Percentiles rank a stretch among this genome's conserved stretches.
Conservation (phyloP, 176 grass and related monocot species). For the Juncus inflexus region DNA sequence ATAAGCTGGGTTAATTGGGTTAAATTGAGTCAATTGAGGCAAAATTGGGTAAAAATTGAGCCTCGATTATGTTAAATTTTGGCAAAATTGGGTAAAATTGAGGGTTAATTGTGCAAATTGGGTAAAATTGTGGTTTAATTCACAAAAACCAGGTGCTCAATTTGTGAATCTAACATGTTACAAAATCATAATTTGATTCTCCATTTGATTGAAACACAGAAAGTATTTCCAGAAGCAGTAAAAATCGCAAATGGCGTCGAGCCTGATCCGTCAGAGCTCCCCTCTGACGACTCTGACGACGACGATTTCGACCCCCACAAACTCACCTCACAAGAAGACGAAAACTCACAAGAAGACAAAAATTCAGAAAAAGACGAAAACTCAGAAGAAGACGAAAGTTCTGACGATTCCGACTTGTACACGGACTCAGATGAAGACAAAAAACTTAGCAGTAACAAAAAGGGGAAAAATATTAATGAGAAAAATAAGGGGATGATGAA, state of each 20-base stretch:
- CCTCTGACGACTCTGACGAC: conserved; percentile 57
- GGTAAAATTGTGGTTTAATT: too few species aligned
- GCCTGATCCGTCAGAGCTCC: conserved; percentile 43
- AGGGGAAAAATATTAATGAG: conserved; percentile 34
- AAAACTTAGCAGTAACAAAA: conserved; percentile 20
- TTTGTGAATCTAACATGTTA: too few species aligned
- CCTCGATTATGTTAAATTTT: too few species aligned
- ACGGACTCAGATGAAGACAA: conserved; percentile 42
- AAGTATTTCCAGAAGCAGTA: conserved; percentile 91
- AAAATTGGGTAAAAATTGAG: too few species aligned
- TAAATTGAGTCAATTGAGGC: too few species aligned
- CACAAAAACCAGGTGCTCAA: too few species aligned
- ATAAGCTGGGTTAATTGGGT: too few species aligned
- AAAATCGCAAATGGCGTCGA: conserved; percentile 46
- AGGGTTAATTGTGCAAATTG: too few species aligned
- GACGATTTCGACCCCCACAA: conserved; percentile 46
- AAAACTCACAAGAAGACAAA: conserved; percentile 28
- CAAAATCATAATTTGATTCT: neutral
- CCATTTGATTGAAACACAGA: conserved; percentile 43
- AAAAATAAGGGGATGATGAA: conserved; percentile 37
- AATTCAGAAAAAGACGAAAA: conserved; percentile 28
- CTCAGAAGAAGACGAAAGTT: conserved; percentile 36
- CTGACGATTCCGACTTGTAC: conserved; percentile 48
- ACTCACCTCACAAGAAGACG: conserved; percentile 24
- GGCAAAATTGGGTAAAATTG: too few species aligned